Percentiles rank a stretch among this genome's conserved stretches.
Evolutionary conservation across 805 yeast species (phyloP).

Genomic region (Kodamaea sagamina): DNA sequence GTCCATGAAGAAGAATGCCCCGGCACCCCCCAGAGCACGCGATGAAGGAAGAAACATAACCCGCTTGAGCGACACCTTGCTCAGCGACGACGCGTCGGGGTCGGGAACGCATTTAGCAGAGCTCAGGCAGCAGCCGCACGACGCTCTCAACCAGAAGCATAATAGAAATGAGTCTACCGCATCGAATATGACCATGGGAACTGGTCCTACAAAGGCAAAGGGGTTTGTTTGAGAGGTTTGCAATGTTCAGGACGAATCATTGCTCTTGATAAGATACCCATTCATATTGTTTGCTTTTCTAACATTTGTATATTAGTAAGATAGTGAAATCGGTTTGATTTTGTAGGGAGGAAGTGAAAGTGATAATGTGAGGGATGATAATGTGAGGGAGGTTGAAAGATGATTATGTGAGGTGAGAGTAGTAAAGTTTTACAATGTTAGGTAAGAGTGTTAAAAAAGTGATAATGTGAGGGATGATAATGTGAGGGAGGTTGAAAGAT

Average conservation of each 20-base stretch:
- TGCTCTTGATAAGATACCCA: not conserved
- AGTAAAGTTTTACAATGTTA: too few relatives aligned
- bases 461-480: too few relatives aligned
- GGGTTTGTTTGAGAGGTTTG: constrained; percentile 22
- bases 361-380: too few relatives aligned
- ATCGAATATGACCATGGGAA: constrained; percentile 21
- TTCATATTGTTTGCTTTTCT: not conserved
- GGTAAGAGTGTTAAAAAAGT: too few relatives aligned
- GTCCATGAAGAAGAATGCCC: constrained; percentile 27
- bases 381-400: too few relatives aligned
- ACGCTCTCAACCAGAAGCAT: constrained; percentile 18
- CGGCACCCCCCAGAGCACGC: constrained; percentile 15
- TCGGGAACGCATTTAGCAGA: constrained; percentile 9
- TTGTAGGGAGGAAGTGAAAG: too few relatives aligned
- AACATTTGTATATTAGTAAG: constrained; percentile 4
- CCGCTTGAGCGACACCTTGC: constrained; percentile 31
- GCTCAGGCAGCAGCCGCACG: constrained; percentile 12
- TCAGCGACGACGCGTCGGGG: constrained; percentile 16
- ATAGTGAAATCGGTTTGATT: not conserved
- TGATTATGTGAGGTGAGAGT: too few relatives aligned
- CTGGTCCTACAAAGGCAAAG: constrained; percentile 29
- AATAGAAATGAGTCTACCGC: constrained; percentile 27
- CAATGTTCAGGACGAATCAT: constrained; percentile 9
- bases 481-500: too few relatives aligned
- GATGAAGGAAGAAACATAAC: constrained; percentile 13